These are phyloP conservation scores for Vicia faba DNA, from an alignment of 306 rosid genomes.

Conservation along the genomic window DNA sequence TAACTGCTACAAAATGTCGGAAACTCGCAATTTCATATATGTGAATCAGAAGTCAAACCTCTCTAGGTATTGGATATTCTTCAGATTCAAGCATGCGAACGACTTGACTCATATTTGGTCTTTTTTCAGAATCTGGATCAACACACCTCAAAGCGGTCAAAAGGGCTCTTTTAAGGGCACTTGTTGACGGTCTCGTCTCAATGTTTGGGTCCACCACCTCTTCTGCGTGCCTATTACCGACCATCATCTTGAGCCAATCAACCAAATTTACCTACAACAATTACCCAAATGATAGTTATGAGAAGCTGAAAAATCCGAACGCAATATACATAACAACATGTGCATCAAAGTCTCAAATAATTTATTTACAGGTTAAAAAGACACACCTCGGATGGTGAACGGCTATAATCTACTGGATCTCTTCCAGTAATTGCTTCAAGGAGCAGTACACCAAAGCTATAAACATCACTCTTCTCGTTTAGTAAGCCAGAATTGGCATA, in stretches of 20 bases:
- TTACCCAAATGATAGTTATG: conserved; percentile 32
- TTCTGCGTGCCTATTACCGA: conserved; percentile 81
- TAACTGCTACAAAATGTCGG: conserved; percentile 12
- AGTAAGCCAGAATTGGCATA: conserved; percentile 93
- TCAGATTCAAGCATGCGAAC: conserved; percentile 94
- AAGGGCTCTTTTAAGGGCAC: conserved; percentile 83
- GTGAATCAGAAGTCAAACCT: conserved; percentile 57
- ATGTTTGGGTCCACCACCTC: conserved; percentile 92
- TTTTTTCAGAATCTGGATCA: conserved; percentile 81
- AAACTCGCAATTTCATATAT: conserved; percentile 16
- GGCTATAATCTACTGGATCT: conserved; percentile 89
- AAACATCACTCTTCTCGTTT: conserved; percentile 90
- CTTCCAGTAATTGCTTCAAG: conserved; percentile 89
- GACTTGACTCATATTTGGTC: conserved; percentile 95
- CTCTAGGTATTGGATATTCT: conserved; percentile 86
- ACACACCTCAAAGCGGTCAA: conserved; percentile 95
- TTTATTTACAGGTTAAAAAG: conserved; percentile 22
- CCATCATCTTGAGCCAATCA: conserved; percentile 97
- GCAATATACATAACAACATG: conserved; percentile 2
- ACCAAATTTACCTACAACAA: conserved; percentile 83
- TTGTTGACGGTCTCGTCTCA: conserved; percentile 81
- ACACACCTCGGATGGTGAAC: conserved; percentile 71
- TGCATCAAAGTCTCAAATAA: not conserved
- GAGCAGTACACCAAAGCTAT: conserved; percentile 79
- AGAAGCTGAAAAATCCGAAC: conserved; percentile 8